Conservation (phyloP, 1,139 yeast species). For the Pichia sp. region DNA sequence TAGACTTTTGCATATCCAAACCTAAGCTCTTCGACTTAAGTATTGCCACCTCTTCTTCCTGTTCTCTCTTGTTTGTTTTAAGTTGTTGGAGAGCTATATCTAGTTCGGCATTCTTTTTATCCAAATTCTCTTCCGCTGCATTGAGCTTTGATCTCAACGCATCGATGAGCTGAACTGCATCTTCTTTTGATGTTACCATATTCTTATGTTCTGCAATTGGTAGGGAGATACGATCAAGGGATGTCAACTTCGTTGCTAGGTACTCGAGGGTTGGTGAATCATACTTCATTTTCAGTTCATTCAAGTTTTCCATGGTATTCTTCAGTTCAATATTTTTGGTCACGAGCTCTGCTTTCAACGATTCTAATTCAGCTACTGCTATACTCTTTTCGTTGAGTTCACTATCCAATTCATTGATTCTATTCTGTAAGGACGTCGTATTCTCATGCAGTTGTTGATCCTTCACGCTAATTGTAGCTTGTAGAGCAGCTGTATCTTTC, state of each 20-base stretch:
- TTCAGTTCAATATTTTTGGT: too few relatives aligned
- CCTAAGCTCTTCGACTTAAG: neutral
- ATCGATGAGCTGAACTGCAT: neutral
- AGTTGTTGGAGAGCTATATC: neutral
- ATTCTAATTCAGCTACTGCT: too few relatives aligned
- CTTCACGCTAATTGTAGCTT: too few relatives aligned
- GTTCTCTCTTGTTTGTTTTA: neutral
- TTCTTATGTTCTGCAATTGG: conserved; percentile 25
- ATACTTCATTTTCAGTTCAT: too few relatives aligned
- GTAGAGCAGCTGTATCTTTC: too few relatives aligned
- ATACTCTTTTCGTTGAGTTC: too few relatives aligned
- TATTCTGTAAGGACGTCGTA: too few relatives aligned
- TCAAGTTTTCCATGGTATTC: too few relatives aligned
- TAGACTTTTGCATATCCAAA: conserved; percentile 10
- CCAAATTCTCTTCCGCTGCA: neutral
- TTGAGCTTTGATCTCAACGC: neutral
- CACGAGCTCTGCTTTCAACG: too few relatives aligned
- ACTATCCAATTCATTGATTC: too few relatives aligned
- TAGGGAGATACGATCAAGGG: conserved; percentile 20
- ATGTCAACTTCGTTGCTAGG: conserved; percentile 25
- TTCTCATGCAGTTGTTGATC: too few relatives aligned
- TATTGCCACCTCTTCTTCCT: neutral
- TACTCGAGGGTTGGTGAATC: conserved; percentile 29
- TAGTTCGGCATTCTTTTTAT: conserved; percentile 2
- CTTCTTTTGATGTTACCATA: neutral